Base-by-base conservation (phyloP, 371 early-diverging fungal species). In the Scutellospora calospora region DNA sequence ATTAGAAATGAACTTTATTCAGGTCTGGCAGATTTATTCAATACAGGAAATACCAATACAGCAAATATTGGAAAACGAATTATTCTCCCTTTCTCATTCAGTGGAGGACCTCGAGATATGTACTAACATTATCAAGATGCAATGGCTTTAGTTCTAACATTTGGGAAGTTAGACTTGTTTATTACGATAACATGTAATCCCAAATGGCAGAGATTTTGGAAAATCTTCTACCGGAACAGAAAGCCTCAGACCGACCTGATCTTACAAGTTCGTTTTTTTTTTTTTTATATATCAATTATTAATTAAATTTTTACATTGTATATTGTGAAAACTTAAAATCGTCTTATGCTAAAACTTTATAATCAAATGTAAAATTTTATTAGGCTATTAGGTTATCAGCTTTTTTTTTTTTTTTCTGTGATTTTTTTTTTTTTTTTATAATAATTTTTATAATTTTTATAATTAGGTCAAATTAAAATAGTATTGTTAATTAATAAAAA, bases 111-210 rank as follows among this genome's bases (percentile, higher is more conserved):
- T 27, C 80, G 83, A 2, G 49, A 82, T 25, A 84, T 85, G 83
- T 51, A 59, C 0, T 82, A 83, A 41, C 75, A 76, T 18, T 85
- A 80, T 38, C 85, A 86, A 55, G 85, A 87, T 78, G 82, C 84
- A 0, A 82, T 86, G 77, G 73, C 72, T 2, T 81, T 86, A 14
- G 83, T 85, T 0, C 60, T 81, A 3, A 14, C 20, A 1, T 82
- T 80, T 55, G 84, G 0, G 86, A 86, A 85, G 65, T 85, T 85
- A 0, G 85, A 86, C 57, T 57, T 83, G 0, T 88, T 88, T 69
- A 80, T 88, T 4, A 85, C 86, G 0, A 85, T 88, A 29, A 88
- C 84, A 5, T 86, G 85, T 60, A 86, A 85, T 52, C 85, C 86
- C 0, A 66, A 29, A 16, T 87, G 86, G 86, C n/a, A n/a, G n/a